Evolutionary conservation across 2,329 filamentous ascomycete species (phyloP).

Genomic region (Pseudocercospora macadamiae): DNA sequence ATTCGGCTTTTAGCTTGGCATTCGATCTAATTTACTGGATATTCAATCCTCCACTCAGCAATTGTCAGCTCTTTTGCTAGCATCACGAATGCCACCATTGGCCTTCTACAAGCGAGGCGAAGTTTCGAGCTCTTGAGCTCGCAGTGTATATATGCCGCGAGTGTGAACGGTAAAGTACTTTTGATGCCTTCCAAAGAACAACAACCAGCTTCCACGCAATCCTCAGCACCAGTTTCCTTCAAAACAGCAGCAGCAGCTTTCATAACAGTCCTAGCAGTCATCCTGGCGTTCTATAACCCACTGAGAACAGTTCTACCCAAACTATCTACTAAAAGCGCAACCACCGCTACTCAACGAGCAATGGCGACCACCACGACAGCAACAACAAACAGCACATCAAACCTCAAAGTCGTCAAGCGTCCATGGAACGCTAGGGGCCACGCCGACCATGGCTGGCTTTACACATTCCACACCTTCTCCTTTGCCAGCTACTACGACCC

Average conservation of each 20-base stretch:
- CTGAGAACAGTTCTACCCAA: constrained; percentile 43
- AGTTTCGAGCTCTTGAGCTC: constrained; percentile 17
- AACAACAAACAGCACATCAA: constrained; percentile 27
- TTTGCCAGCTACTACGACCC: constrained; percentile 76
- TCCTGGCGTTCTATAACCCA: constrained; percentile 49
- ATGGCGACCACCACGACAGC: constrained; percentile 44
- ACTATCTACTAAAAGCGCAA: constrained; percentile 29
- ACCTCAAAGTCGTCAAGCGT: constrained; percentile 70
- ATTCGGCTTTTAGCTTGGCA: not conserved
- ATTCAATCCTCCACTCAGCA: constrained; percentile 4
- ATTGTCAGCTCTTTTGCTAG: constrained; percentile 15
- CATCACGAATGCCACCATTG: constrained; percentile 13
- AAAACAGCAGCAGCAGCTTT: constrained; percentile 35
- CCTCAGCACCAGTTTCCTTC: constrained; percentile 24
- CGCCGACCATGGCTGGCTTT: constrained; percentile 82
- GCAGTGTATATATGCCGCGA: constrained; percentile 22
- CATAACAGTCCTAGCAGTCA: constrained; percentile 45
- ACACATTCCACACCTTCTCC: constrained; percentile 83
- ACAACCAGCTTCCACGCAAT: constrained; percentile 4
- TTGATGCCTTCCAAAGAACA: constrained; percentile 32
- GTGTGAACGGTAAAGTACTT: constrained; percentile 10
- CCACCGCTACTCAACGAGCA: constrained; percentile 33
- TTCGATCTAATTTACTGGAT: not conserved
- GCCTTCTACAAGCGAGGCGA: constrained; percentile 15
- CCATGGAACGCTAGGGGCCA: constrained; percentile 73